Conservation (phyloP, 441 rosid genomes). For the Syzygium malaccense region DNA sequence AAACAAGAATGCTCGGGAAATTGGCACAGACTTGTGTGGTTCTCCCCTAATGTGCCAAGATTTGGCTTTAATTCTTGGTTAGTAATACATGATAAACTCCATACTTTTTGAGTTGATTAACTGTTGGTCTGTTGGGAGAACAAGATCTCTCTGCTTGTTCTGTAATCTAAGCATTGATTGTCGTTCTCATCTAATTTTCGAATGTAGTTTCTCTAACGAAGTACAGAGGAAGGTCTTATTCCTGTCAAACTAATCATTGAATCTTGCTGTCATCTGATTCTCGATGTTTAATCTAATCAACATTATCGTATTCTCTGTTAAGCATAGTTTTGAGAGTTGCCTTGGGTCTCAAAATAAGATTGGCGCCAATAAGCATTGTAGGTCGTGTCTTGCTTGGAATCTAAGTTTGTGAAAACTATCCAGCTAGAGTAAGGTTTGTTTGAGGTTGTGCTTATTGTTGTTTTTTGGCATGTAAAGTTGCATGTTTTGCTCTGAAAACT, state of each 20-base stretch:
- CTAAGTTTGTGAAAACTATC: neutral
- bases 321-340: neutral
- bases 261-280: neutral
- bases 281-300: neutral
- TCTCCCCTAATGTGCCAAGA: neutral
- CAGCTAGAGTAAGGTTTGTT: neutral
- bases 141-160: neutral
- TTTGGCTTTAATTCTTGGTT: neutral
- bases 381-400: neutral
- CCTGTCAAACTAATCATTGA: neutral
- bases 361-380: neutral
- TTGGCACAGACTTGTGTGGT: neutral
- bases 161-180: neutral
- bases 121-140: neutral
- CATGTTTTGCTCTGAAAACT: neutral
- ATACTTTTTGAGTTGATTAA: neutral
- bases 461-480: neutral
- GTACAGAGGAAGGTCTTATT: neutral
- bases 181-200: accelerated
- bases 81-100: neutral
- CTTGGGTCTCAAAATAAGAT: neutral
- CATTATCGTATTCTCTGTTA: neutral
- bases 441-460: neutral
- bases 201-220: neutral
- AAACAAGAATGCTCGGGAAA: neutral